These are phyloP conservation scores for Pugionium cornutum DNA, from an alignment of 345 rosid species.

Conservation along the genomic window DNA sequence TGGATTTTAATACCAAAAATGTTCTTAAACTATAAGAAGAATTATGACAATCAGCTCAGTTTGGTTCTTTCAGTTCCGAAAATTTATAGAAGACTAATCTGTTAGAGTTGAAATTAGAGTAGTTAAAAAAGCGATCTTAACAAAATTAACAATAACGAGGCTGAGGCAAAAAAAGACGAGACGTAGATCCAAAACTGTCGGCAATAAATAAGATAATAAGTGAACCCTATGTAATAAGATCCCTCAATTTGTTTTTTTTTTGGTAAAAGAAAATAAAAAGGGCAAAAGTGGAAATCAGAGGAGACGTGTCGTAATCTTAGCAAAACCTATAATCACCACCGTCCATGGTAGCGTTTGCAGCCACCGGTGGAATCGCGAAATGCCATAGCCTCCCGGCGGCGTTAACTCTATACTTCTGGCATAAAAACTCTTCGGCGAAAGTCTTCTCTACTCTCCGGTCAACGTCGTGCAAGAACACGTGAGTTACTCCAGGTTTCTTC, in stretches of 20 bases:
- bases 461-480: conserved; percentile 66
- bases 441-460: conserved; percentile 63
- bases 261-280: neutral
- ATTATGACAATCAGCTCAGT: no score
- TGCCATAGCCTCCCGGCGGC: conserved; percentile 63
- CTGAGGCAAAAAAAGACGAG: neutral
- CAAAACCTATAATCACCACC: conserved; percentile 39
- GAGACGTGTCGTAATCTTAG: conserved; percentile 24
- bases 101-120: no score
- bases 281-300: conserved; percentile 18
- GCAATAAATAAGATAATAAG: conserved; percentile 32
- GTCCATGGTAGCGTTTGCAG: conserved; percentile 37
- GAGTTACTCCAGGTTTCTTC: conserved; percentile 60
- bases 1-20: no score
- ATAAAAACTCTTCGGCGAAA: conserved; percentile 58
- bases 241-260: neutral
- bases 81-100: no score
- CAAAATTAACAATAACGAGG: neutral
- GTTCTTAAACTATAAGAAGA: no score
- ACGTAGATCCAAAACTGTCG: conserved; percentile 40
- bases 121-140: neutral
- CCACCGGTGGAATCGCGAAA: conserved; percentile 56
- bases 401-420: conserved; percentile 51
- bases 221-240: conserved; percentile 32
- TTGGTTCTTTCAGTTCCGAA: no score